Conservation (phyloP, 441 rosid genomes). For the Geranium incanum region DNA sequence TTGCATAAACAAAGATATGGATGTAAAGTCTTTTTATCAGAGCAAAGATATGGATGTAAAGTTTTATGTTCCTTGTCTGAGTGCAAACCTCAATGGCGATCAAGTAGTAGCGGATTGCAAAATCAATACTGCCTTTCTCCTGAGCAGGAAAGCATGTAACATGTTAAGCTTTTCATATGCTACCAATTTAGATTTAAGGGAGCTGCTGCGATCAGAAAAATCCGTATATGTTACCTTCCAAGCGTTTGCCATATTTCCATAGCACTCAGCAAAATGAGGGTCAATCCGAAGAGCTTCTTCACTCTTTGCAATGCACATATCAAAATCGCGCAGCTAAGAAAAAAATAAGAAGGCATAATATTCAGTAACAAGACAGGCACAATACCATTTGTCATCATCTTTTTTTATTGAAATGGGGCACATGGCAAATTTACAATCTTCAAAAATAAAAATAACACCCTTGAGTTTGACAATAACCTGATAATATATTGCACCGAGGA, state of each 20-base stretch:
- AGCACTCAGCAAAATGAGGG: slow-evolving; percentile 96
- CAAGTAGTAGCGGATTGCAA: slow-evolving; percentile 82
- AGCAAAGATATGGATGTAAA: not conserved
- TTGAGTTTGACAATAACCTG: slow-evolving; percentile 42
- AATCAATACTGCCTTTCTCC: slow-evolving; percentile 96
- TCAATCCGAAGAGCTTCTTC: slow-evolving; percentile 93
- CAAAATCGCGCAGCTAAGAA: slow-evolving; percentile 79
- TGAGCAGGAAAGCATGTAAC: slow-evolving; percentile 22
- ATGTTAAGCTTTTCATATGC: not conserved
- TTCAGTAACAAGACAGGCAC: not conserved
- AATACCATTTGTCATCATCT: not conserved
- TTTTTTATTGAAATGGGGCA: not conserved
- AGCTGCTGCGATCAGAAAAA: not conserved
- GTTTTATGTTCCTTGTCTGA: not conserved
- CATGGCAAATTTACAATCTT: not conserved
- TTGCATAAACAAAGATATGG: too few relatives aligned
- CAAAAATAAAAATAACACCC: too few relatives aligned
- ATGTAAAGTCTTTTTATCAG: not conserved
- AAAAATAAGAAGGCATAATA: not conserved
- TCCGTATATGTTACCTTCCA: slow-evolving; percentile 59
- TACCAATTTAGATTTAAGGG: not conserved
- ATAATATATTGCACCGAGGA: slow-evolving; percentile 87
- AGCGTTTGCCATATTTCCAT: slow-evolving; percentile 98
- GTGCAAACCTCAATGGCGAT: slow-evolving; percentile 91
- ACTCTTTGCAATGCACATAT: slow-evolving; percentile 86